These are phyloP conservation scores for Aphanocladium album DNA, from an alignment of 2,329 filamentous ascomycete genomes.

Conservation along the genomic window DNA sequence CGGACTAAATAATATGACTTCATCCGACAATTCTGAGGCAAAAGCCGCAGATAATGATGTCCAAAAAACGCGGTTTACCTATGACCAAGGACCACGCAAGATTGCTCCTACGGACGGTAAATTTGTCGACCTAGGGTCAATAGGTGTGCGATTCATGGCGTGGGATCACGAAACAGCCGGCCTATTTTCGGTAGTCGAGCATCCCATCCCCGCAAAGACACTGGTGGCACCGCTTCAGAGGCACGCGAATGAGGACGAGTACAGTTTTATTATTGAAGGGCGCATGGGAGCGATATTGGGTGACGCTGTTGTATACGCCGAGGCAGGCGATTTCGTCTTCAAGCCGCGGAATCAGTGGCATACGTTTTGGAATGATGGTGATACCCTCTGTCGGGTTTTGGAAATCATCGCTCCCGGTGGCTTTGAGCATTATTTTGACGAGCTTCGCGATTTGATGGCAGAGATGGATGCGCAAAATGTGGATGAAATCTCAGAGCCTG, in stretches of 20 bases:
- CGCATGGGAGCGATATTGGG: neutral
- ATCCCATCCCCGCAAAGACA: neutral
- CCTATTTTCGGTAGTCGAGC: neutral
- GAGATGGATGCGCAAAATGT: neutral
- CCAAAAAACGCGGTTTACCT: neutral
- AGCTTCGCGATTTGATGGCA: neutral
- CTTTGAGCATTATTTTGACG: neutral
- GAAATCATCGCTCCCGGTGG: neutral
- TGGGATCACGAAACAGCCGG: neutral
- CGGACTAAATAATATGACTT: neutral
- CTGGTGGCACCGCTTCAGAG: neutral
- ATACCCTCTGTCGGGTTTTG: neutral
- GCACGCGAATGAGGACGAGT: neutral
- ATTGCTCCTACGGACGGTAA: neutral
- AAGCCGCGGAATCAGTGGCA: neutral
- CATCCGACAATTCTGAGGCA: neutral
- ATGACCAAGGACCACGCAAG: neutral
- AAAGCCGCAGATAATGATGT: too few relatives aligned
- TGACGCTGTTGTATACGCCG: neutral
- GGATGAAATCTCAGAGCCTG: neutral
- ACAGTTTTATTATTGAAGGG: neutral
- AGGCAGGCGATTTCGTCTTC: neutral
- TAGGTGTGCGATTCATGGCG: neutral
- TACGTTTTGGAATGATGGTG: neutral
- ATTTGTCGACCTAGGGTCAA: neutral